Base-by-base conservation (phyloP, 2,329 filamentous ascomycete genomes). In the Arthroderma uncinatum region DNA sequence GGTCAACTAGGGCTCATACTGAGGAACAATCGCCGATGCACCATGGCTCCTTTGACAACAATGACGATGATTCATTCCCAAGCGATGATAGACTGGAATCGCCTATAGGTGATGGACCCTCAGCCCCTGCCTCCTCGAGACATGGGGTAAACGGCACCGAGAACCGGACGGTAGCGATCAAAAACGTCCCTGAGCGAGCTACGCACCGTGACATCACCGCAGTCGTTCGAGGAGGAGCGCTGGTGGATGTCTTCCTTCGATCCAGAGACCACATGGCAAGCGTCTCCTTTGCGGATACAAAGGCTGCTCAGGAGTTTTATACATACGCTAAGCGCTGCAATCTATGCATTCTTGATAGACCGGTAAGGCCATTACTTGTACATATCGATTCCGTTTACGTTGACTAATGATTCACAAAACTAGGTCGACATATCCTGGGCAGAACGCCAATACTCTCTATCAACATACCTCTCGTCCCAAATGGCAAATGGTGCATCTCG, bases 391-490 rank as follows among this genome's bases (percentile, higher is more conserved):
- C 23, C 21, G n/a, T 23, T 14, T 36, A 4, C 28, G 16, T 34
- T 53, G 56, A 50, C 56, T 58, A 47, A 53, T 53, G 56, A 50
- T 55, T 58, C 44, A 53, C 63, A 56, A 63, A 39, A n/a, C 57
- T 58, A 91, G 86, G 74, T 90, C 52, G 78, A 83, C 12, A 76
- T 87, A 37, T 76, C 75, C 59, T 92, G 87, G 88, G 80, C 78
- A 54, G 81, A 88, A 36, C 80, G 82, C 10, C 87, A 91, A 64
- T 90, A 84, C 65, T 76, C 78, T 33, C 74, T 92, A 7, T 76
- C 80, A 1, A 72, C 74, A 2, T 82, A 88, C 67, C 76, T 90
- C 55, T 78, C 79, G 21, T 76, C 79, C 67, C 87, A 86, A 66
- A 78, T 91, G 56, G 70, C 71, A 39, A 74, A 70, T 52, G 87